Evolutionary conservation across 495 filamentous ascomycete genomes (phyloP).

Genomic region (Penicillium bovifimosum): DNA sequence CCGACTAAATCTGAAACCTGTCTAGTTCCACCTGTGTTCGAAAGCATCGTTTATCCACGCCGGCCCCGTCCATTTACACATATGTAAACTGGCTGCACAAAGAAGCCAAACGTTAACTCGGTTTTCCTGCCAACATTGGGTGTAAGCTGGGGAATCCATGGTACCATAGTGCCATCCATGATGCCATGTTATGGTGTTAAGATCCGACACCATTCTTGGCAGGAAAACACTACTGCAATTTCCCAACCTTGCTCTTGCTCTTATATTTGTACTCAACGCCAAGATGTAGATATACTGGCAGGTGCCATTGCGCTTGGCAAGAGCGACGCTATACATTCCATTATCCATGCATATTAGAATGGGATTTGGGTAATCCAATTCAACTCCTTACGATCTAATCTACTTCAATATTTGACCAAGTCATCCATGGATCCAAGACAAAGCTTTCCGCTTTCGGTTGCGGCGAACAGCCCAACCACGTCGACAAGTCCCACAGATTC

Average conservation of each 20-base stretch:
- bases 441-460: not conserved
- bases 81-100: too few relatives aligned
- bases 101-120: too few relatives aligned
- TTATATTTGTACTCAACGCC: not conserved
- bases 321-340: not conserved
- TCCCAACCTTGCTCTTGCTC: not conserved
- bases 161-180: not conserved
- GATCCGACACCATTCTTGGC: not conserved
- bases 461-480: not conserved
- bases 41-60: too few relatives aligned
- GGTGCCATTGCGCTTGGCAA: not conserved
- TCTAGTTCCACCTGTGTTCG: too few relatives aligned
- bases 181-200: not conserved
- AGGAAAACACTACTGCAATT: not conserved
- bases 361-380: not conserved
- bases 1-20: too few relatives aligned
- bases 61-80: too few relatives aligned
- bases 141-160: not conserved
- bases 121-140: too few relatives aligned
- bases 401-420: not conserved
- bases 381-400: not conserved
- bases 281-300: not conserved
- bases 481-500: not conserved
- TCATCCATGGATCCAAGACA: not conserved
- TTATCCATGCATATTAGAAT: not conserved